Conservation (phyloP, 2,329 filamentous ascomycete genomes). For the Blastomyces parvus region DNA sequence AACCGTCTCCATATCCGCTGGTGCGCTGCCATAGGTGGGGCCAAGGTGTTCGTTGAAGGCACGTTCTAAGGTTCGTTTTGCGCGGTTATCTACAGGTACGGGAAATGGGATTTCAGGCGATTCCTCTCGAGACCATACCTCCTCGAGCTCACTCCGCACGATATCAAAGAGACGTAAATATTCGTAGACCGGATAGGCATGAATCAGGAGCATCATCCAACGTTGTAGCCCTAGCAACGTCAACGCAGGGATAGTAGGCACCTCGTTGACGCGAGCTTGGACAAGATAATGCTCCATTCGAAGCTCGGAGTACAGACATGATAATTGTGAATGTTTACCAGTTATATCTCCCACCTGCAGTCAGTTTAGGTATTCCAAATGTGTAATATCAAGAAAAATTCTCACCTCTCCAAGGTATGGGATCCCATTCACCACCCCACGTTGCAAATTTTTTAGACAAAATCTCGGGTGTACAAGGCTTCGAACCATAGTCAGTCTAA, state of each 20-base stretch:
- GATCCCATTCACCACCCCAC: constrained; percentile 45
- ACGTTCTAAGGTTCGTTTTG: no score
- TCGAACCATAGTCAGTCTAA: not conserved
- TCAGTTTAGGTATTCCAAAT: constrained; percentile 10
- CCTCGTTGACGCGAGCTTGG: constrained; percentile 43
- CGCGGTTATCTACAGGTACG: no score
- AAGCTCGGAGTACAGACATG: constrained; percentile 48
- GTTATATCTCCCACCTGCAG: constrained; percentile 35
- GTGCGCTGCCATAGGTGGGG: no score
- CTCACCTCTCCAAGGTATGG: constrained; percentile 59
- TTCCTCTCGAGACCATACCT: constrained; percentile 63
- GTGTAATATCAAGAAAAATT: not conserved
- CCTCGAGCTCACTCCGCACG: no score
- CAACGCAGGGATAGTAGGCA: constrained; percentile 53
- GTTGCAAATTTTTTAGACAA: no score
- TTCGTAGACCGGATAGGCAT: constrained; percentile 67
- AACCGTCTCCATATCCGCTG: no score
- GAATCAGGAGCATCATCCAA: constrained; percentile 43
- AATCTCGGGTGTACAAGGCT: no score
- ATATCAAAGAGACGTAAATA: constrained; percentile 27
- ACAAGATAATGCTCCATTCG: constrained; percentile 56
- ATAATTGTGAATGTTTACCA: constrained; percentile 46
- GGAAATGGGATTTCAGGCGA: no score
- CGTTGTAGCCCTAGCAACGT: constrained; percentile 44
- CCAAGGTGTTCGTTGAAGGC: no score